Evolutionary conservation across 2,329 filamentous ascomycete species (phyloP).

Genomic region (Neofusicoccum parvum): DNA sequence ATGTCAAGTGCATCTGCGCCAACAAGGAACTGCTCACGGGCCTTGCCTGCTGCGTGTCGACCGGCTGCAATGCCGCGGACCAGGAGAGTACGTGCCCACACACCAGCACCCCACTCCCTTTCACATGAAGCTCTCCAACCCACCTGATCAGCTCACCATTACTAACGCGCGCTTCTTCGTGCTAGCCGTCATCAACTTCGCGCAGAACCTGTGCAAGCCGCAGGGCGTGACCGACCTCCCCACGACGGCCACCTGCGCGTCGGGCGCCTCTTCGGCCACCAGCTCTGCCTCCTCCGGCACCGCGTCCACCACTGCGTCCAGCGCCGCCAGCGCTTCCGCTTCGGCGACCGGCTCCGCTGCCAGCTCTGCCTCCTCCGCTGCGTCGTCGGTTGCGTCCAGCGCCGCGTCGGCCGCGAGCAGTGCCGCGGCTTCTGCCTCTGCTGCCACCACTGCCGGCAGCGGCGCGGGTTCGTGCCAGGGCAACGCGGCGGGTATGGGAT

Average conservation of each 20-base stretch:
- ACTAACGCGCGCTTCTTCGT: neutral
- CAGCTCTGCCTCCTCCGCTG: neutral
- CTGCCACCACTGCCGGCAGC: neutral
- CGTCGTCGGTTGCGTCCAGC: neutral
- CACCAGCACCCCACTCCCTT: neutral
- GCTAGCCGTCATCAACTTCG: constrained; percentile 46
- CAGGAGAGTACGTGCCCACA: constrained; percentile 34
- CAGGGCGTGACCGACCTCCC: constrained; percentile 42
- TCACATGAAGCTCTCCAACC: too few species aligned
- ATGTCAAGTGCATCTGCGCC: constrained; percentile 47
- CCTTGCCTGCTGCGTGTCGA: constrained; percentile 46
- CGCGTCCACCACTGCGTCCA: constrained; percentile 21
- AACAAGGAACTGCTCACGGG: constrained; percentile 38
- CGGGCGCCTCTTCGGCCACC: constrained; percentile 25
- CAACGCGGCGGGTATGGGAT: constrained; percentile 10
- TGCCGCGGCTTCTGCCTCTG: neutral
- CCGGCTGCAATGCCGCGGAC: constrained; percentile 36
- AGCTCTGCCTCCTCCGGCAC: constrained; percentile 13
- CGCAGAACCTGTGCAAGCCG: constrained; percentile 43
- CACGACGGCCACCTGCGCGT: constrained; percentile 41
- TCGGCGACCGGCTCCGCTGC: constrained; percentile 10
- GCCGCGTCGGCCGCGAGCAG: neutral
- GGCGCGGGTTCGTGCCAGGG: neutral
- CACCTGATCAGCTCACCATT: too few species aligned
- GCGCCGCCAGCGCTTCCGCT: constrained; percentile 10